Evolutionary conservation across 345 rosid species (phyloP), one percentile per base, ranked within the genome.

Genomic region (Capsella bursapastoris): DNA sequence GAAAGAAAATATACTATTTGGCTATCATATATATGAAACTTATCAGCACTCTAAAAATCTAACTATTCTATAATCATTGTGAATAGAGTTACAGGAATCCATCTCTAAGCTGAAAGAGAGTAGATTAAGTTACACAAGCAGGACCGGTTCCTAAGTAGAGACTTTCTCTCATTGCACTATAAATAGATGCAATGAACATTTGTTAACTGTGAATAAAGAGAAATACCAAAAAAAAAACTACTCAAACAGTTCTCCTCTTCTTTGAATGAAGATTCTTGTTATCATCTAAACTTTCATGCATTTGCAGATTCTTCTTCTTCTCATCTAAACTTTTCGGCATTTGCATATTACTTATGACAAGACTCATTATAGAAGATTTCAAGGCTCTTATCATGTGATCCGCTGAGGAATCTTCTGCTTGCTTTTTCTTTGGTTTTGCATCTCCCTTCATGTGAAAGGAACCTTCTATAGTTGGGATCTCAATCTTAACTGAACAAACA

Each of bases 331-430:
- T 61, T 25, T 13, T 5, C 1, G 27, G 49, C 18, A 14, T 61
- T 61, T 25, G 7, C 51, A 41, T 22, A 41, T 41, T 43, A n/a
- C 5, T 5, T 58, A 35, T 16, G 14, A 58, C 51, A 47, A 48
- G 29, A 65, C 10, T 45, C 56, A 73, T 82, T 35, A 78, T 7
- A 82, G 64, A 55, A 69, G 75, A 37, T 37, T 35, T 68, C 38
- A 88, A 72, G 55, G 84, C 63, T 14, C 77, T 84, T 44, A 86
- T 66, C 86, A 90, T 80, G 22, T 64, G 74, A 37, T 80, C 79
- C 51, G 90, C 86, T 5, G 93, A 86, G 25, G 90, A 90, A 65
- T 76, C 83, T 68, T 88, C 85, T 37, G 92, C 88, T 15, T 82
- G 83, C 69, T 72, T 85, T 4, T 84, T 72, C 66, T 82, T 81